A percentile compares a stretch with the other conserved stretches of the same genome.
Evolutionary conservation across 225 moss, liverwort and hornwort genomes (phyloP).

Genomic region (Marchantia polymorpha): DNA sequence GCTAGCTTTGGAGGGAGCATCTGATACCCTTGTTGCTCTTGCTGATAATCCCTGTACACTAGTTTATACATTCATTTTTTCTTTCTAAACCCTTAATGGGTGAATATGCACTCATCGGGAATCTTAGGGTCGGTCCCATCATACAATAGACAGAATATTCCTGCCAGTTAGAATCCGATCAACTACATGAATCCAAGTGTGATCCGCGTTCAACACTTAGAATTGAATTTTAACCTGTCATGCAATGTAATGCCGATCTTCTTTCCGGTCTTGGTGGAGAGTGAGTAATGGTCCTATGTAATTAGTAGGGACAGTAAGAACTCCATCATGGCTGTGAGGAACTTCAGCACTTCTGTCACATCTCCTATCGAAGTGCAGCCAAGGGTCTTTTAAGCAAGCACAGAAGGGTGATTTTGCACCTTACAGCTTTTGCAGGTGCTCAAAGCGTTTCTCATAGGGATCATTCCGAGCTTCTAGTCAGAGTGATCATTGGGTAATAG

Average conservation of each 20-base stretch:
- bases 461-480: background rate
- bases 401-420: conserved; percentile 16
- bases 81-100: conserved; percentile 35
- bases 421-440: conserved; percentile 10
- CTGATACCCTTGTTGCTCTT: conserved; percentile 17
- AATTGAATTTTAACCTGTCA: conserved; percentile 17
- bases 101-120: conserved; percentile 27
- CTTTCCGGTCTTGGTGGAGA: conserved; percentile 13
- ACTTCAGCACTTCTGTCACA: conserved; percentile 8
- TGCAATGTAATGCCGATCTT: conserved; percentile 24
- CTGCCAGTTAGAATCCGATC: conserved; percentile 15
- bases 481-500: background rate
- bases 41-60: conserved; percentile 32
- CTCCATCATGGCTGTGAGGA: background rate
- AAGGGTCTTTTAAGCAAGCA: conserved; percentile 13
- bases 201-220: conserved; percentile 6
- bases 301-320: conserved; percentile 10
- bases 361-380: conserved; percentile 4
- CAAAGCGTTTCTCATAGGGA: background rate
- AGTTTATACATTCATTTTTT: conserved; percentile 32
- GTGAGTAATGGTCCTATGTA: conserved; percentile 1
- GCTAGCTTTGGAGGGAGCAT: conserved; percentile 32
- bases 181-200: conserved; percentile 1
- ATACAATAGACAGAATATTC: conserved; percentile 24
- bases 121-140: conserved; percentile 21